Evolutionary conservation across 1,284 basidiomycete genomes (phyloP).

Genomic region (Chondrostereum purpureum): DNA sequence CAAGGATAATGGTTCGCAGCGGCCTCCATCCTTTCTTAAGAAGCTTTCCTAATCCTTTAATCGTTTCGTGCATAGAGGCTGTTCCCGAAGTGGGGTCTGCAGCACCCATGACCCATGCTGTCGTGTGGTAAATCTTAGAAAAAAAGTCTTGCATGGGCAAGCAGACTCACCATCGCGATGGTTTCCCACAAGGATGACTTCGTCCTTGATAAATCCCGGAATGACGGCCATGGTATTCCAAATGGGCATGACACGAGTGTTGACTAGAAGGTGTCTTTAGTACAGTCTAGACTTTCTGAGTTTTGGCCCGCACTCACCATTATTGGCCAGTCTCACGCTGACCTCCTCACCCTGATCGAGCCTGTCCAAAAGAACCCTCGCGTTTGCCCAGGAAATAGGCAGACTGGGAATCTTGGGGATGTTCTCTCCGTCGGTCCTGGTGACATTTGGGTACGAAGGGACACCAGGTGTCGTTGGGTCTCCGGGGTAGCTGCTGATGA

Average conservation of each 20-base stretch:
- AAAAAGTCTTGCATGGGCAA: no score
- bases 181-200: conserved; percentile 81
- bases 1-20: conserved; percentile 69
- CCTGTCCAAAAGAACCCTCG: conserved; percentile 32
- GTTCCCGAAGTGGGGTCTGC: conserved; percentile 80
- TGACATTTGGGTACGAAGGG: conserved; percentile 76
- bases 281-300: no score
- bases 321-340: conserved; percentile 42
- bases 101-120: conserved; percentile 53
- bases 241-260: conserved; percentile 58
- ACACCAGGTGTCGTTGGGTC: conserved; percentile 74
- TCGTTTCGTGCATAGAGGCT: conserved; percentile 64
- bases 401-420: conserved; percentile 70
- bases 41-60: conserved; percentile 66
- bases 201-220: conserved; percentile 82
- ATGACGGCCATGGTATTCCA: conserved; percentile 84
- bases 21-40: conserved; percentile 73
- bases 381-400: conserved; percentile 55
- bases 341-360: conserved; percentile 33
- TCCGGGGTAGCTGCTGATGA: conserved; percentile 63
- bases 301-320: conserved; percentile 37
- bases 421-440: conserved; percentile 53
- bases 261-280: no score
- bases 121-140: no score
- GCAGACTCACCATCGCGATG: conserved; percentile 70